A percentile compares a stretch with the other conserved stretches of the same genome.
phyloP scores from a whole-genome alignment of 768 basidiomycete species.

The Asterophora lycoperdoides region DNA sequence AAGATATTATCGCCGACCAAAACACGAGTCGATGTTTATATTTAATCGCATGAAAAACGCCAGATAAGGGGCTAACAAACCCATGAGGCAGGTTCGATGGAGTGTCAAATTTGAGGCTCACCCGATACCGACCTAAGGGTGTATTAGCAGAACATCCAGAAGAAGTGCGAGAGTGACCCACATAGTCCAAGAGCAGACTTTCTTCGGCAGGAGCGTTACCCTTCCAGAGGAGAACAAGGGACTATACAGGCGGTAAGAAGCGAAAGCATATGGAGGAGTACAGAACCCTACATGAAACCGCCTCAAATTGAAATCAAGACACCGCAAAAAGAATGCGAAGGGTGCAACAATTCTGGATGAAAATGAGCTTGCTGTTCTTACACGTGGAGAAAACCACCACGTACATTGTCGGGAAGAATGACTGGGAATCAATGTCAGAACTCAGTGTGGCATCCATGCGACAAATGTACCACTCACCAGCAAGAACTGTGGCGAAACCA shows the following conservation, averaged over 20 bases:
- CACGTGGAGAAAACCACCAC: conserved; percentile 5
- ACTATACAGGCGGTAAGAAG: conserved; percentile 34
- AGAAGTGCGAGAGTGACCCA: conserved; percentile 24
- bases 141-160: not conserved
- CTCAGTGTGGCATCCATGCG: not conserved
- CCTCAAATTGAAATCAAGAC: conserved; percentile 50
- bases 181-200: conserved; percentile 65
- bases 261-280: not conserved
- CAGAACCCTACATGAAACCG: conserved; percentile 49
- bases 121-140: conserved; percentile 40
- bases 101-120: conserved; percentile 19
- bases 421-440: conserved; percentile 29
- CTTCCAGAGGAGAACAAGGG: conserved; percentile 53
- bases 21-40: conserved; percentile 54
- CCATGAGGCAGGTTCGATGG: not conserved
- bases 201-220: conserved; percentile 53
- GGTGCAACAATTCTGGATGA: conserved; percentile 43
- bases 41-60: conserved; percentile 41
- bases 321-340: conserved; percentile 43
- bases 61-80: conserved; percentile 36
- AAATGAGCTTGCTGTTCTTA: not conserved
- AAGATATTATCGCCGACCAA: conserved; percentile 46
- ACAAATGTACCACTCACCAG: conserved; percentile 27
- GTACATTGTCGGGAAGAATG: conserved; percentile 55
- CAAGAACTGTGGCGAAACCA: conserved; percentile 45